Conservation (phyloP, 139 green algal species). For the Chlamydomonas incerta region DNA sequence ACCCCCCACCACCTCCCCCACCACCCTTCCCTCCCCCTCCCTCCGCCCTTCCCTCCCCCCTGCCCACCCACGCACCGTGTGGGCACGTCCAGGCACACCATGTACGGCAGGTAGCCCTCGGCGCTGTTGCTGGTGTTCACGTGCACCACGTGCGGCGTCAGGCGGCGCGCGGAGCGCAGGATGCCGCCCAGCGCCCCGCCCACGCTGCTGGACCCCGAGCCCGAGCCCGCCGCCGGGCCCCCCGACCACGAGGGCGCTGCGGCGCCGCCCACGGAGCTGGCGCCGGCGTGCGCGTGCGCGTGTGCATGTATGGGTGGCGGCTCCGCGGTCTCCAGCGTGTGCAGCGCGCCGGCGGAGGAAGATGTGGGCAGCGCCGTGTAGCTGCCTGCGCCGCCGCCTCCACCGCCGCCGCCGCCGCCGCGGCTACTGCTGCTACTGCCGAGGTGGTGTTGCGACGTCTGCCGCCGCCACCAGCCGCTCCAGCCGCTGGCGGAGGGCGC, state of each 20-base stretch:
- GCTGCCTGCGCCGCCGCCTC: neutral
- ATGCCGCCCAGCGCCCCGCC: conserved; percentile 9
- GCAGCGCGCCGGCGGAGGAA: neutral
- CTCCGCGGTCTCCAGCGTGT: neutral
- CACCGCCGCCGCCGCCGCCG: neutral
- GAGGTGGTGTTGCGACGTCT: neutral
- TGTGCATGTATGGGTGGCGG: too few relatives aligned
- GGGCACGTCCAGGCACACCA: conserved; percentile 63
- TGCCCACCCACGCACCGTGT: neutral
- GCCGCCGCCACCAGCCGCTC: too few relatives aligned
- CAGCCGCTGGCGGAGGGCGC: too few relatives aligned
- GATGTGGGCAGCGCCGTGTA: too few relatives aligned
- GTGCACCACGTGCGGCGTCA: conserved; percentile 9
- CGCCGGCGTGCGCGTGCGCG: too few relatives aligned
- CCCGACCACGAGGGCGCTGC: too few relatives aligned
- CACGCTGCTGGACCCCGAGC: neutral
- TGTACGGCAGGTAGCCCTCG: conserved; percentile 70
- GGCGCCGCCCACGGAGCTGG: too few relatives aligned
- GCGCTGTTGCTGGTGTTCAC: conserved; percentile 30
- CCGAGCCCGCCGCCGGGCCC: neutral
- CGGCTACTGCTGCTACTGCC: neutral
- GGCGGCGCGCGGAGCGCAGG: neutral
- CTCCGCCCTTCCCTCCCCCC: too few relatives aligned
- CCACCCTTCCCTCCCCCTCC: neutral
- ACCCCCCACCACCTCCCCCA: neutral